Conservation (phyloP, 345 rosid species). For the Pugionium dolabratum region DNA sequence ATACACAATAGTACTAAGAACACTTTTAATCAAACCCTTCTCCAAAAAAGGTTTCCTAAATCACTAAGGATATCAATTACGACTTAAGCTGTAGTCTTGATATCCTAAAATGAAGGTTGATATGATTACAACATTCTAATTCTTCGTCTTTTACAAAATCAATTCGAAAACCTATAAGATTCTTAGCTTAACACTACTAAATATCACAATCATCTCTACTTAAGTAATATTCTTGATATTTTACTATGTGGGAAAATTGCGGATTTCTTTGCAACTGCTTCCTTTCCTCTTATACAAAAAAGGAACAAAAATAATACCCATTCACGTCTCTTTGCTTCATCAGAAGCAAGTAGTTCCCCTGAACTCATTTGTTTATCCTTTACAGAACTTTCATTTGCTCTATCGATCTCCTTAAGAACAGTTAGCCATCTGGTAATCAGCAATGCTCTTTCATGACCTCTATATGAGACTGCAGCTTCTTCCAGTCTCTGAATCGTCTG, state of each 20-base stretch:
- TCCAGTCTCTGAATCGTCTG: constrained; percentile 81
- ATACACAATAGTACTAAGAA: not conserved
- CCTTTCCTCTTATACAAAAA: constrained; percentile 4
- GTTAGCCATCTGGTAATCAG: constrained; percentile 73
- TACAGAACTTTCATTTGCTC: constrained; percentile 36
- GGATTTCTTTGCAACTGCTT: constrained; percentile 1
- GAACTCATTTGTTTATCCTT: constrained; percentile 48
- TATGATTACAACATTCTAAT: constrained; percentile 10
- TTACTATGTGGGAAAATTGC: not conserved
- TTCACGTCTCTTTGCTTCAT: constrained; percentile 56
- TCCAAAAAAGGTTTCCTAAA: not conserved
- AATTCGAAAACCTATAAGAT: not conserved
- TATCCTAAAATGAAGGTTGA: constrained; percentile 6
- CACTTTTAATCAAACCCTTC: not conserved
- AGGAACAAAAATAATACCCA: constrained; percentile 43
- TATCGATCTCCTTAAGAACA: constrained; percentile 74
- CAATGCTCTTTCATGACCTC: constrained; percentile 74
- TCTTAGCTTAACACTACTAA: constrained; percentile 12
- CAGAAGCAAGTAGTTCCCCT: constrained; percentile 49
- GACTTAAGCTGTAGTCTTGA: not conserved
- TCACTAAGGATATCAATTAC: constrained; percentile 2
- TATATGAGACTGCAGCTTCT: constrained; percentile 74
- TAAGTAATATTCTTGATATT: not conserved
- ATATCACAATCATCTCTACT: constrained; percentile 5
- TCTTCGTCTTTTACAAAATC: not conserved